Percentiles rank a stretch among this genome's conserved stretches.
phyloP scores from a whole-genome alignment of 306 rosid species.

The Vigna mungo region DNA sequence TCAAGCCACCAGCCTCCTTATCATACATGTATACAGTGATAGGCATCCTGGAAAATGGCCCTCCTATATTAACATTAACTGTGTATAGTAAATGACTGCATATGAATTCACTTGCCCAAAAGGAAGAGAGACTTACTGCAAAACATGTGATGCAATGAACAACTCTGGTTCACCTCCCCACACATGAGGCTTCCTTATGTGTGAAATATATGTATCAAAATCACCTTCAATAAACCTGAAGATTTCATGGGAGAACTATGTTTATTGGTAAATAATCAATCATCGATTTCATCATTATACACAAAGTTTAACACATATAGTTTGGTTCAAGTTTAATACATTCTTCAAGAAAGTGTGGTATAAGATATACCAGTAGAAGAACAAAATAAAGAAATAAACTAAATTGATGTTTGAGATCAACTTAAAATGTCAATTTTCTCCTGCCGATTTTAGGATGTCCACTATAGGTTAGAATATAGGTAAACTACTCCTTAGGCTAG shows the following conservation, averaged over 20 bases:
- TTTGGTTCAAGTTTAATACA: conserved; percentile 8
- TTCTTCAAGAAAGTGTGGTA: conserved; percentile 23
- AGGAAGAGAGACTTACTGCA: conserved; percentile 60
- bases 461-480: neutral
- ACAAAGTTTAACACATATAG: neutral
- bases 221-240: conserved; percentile 96
- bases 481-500: neutral
- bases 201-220: conserved; percentile 76
- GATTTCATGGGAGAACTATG: conserved; percentile 40
- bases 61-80: conserved; percentile 35
- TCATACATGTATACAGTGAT: conserved; percentile 92
- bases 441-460: neutral
- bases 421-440: conserved; percentile 30
- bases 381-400: neutral
- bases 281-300: conserved; percentile 14
- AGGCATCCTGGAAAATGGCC: conserved; percentile 78
- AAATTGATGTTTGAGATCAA: neutral
- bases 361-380: conserved; percentile 2
- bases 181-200: conserved; percentile 80
- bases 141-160: conserved; percentile 93
- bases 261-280: conserved; percentile 36
- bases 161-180: conserved; percentile 99
- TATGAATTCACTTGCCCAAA: conserved; percentile 6
- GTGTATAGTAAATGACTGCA: neutral
- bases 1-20: conserved; percentile 79